Base-by-base conservation (phyloP, 139 green algal species). In the Raphidocelis subcapitata region DNA sequence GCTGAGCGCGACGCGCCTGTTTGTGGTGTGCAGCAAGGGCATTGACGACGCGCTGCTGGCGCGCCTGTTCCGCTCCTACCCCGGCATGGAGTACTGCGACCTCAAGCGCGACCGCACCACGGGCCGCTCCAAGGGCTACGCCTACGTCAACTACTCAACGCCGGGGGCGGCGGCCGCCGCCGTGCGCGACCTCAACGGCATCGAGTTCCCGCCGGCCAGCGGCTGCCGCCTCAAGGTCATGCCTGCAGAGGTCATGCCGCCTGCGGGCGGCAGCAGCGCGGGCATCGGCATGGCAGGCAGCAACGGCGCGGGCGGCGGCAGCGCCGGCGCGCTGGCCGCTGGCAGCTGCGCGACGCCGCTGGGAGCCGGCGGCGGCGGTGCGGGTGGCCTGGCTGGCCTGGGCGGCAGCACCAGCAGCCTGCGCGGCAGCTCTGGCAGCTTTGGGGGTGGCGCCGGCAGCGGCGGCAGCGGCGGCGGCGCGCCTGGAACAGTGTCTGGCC, bases 41-140 rank as follows among this genome's bases (percentile, higher is more conserved):
- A 88, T 91, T 31, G 82, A 62, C 12, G 90, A 95, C 59, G 92
- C 95, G 5, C 69, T 84, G 63, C 72, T 97, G 62, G 69, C 77
- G 18, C 74, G 81, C 47, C 75, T 97, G 46, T 97, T 97, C 85
- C 69, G 88, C 10, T n/a, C 65, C 16, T 93, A 89, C 67, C 82
- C 87, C 0, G 92, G 91, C 60, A 92, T 96, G 87, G 90, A 96
- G 84, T 97, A 96, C 82, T 92, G 87, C 59, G 89, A 96, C 75
- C 81, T 96, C 26, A 97, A 96, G 81, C 83, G 86, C 62, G 91
- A 96, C 74, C 81, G 82, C 16, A 52, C 71, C 20, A 96, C 86
- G 8, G 87, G 87, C 65, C 79, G 81, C 31, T 88, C 78, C 49
- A 92, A 91, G 90, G 92, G 92, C 36, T 97, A 94, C 82, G 85